Conservation (phyloP, 495 filamentous ascomycete genomes). For the Gamarada debralockiae region DNA sequence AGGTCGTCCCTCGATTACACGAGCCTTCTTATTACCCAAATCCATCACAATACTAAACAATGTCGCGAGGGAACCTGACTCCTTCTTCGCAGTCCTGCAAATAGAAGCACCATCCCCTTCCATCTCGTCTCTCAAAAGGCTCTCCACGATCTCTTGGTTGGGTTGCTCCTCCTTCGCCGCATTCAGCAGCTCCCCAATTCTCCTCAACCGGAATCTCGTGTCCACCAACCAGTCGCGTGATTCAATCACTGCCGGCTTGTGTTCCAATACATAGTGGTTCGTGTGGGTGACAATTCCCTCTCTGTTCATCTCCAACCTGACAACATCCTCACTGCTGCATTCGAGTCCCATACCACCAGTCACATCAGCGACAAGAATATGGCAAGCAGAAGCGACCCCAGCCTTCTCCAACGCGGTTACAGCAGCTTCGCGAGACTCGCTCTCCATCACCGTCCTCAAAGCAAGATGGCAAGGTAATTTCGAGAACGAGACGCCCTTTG, state of each 20-base stretch:
- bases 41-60: slow-evolving; percentile 49
- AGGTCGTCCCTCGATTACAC: slow-evolving; percentile 39
- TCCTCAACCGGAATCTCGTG: slow-evolving; percentile 11
- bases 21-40: slow-evolving; percentile 31
- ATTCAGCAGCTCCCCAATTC: slow-evolving; percentile 14
- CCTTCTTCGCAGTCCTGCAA: slow-evolving; percentile 3
- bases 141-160: neutral
- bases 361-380: slow-evolving; percentile 57
- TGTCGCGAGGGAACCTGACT: slow-evolving; percentile 28
- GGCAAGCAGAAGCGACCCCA: slow-evolving; percentile 58
- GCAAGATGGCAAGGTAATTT: slow-evolving; percentile 61
- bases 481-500: slow-evolving; percentile 48
- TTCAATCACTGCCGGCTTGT: slow-evolving; percentile 14
- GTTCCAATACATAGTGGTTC: slow-evolving; percentile 51
- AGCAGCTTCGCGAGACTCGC: slow-evolving; percentile 45
- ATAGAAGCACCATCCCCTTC: slow-evolving; percentile 17
- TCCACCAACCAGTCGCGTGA: slow-evolving; percentile 30
- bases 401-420: slow-evolving; percentile 41
- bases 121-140: slow-evolving; percentile 13
- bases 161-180: slow-evolving; percentile 7
- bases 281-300: slow-evolving; percentile 52
- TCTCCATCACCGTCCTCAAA: slow-evolving; percentile 56
- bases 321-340: slow-evolving; percentile 50
- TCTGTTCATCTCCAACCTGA: slow-evolving; percentile 42
- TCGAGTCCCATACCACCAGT: slow-evolving; percentile 53